Percentiles rank a stretch among this genome's conserved stretches.
Conservation (phyloP, 78 protist genomes). For the Emiliania huxleyi region DNA sequence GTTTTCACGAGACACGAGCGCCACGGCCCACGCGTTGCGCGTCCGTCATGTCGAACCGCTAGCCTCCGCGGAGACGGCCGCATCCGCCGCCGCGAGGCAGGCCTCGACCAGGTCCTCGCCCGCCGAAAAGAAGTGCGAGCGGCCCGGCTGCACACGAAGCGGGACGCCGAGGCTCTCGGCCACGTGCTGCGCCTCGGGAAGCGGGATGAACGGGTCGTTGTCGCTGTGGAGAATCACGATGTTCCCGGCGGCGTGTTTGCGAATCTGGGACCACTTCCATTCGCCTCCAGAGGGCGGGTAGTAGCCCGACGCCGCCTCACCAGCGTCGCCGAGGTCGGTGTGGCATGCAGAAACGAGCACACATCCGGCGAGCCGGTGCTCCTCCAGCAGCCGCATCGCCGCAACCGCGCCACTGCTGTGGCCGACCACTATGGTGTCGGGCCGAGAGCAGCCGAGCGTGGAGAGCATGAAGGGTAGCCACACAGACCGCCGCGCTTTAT, state of each 20-base stretch:
- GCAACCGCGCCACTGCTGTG: slow-evolving; percentile 52
- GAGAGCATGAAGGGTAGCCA: slow-evolving; percentile 39
- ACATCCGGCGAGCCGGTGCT: background rate
- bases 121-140: background rate
- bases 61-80: too few relatives aligned
- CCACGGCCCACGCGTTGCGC: too few relatives aligned
- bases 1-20: too few relatives aligned
- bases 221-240: background rate
- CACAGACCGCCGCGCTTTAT: background rate
- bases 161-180: background rate
- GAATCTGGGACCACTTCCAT: background rate
- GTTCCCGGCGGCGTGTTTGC: background rate
- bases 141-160: background rate
- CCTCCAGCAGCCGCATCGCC: slow-evolving; percentile 41
- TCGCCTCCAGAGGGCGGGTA: background rate
- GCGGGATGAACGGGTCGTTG: background rate
- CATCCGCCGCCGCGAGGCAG: too few relatives aligned
- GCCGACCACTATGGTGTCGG: slow-evolving; percentile 39
- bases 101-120: background rate
- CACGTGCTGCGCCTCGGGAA: background rate
- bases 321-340: slow-evolving; percentile 42
- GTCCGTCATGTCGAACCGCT: too few relatives aligned
- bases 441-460: background rate
- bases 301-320: slow-evolving; percentile 43
- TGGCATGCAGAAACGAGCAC: slow-evolving; percentile 40